These are phyloP conservation scores for Penicillium parvum DNA, from an alignment of 495 filamentous ascomycete species.

Conservation along the genomic window DNA sequence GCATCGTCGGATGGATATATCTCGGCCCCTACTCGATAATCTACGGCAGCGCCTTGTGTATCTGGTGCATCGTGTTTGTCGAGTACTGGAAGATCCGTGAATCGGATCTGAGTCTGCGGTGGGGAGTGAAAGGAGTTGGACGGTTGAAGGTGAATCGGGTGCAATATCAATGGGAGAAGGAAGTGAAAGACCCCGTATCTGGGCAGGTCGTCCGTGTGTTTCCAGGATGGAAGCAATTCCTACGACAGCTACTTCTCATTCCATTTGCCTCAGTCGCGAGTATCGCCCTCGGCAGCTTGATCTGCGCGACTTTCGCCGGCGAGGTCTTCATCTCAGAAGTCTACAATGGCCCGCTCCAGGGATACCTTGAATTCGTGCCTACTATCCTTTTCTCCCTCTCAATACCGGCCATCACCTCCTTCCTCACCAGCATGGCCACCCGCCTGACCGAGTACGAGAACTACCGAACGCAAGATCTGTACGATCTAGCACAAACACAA, in stretches of 20 bases:
- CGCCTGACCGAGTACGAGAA: constrained; percentile 82
- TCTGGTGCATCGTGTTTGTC: constrained; percentile 86
- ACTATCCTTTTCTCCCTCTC: constrained; percentile 74
- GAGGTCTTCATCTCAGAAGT: constrained; percentile 94
- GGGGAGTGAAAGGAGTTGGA: constrained; percentile 83
- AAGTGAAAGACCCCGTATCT: constrained; percentile 73
- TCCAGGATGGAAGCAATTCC: constrained; percentile 68
- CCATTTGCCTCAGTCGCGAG: constrained; percentile 78
- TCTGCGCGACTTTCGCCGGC: constrained; percentile 77
- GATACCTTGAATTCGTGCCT: constrained; percentile 76
- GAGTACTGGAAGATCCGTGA: constrained; percentile 98
- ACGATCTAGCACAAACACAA: constrained; percentile 74
- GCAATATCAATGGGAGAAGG: constrained; percentile 73
- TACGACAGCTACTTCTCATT: constrained; percentile 73
- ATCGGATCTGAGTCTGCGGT: constrained; percentile 80
- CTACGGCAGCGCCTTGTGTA: constrained; percentile 69
- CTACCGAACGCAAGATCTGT: constrained; percentile 77
- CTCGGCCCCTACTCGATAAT: constrained; percentile 77
- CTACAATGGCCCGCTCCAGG: constrained; percentile 82
- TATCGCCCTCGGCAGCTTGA: constrained; percentile 69
- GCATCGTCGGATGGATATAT: constrained; percentile 69
- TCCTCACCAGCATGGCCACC: constrained; percentile 72
- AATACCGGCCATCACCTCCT: constrained; percentile 66
- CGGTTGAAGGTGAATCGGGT: constrained; percentile 71
- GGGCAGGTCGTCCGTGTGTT: constrained; percentile 74